Evolutionary conservation across 2,329 filamentous ascomycete genomes (phyloP).

Genomic region (Malbranchea zuffiana): DNA sequence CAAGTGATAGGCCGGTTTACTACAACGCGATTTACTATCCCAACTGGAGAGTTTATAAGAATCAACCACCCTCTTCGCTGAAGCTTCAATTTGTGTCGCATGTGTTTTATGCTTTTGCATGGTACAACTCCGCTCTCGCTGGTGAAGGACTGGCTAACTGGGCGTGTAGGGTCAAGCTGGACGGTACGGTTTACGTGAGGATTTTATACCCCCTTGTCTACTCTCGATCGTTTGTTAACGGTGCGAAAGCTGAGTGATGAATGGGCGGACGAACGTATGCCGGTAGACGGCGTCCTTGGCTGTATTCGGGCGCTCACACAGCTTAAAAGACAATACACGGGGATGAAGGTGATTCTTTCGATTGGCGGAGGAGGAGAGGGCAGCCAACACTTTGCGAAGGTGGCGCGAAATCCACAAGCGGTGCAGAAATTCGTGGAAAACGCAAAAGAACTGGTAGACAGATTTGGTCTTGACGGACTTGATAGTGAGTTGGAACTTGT

Average conservation of each 20-base stretch:
- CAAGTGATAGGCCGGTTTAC: conserved; percentile 31
- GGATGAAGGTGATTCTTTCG: conserved; percentile 65
- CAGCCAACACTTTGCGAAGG: conserved; percentile 54
- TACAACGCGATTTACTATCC: conserved; percentile 74
- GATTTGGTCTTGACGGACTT: conserved; percentile 62
- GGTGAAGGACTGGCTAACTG: background rate
- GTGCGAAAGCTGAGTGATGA: conserved; percentile 61
- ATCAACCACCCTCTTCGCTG: conserved; percentile 61
- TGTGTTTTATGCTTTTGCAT: conserved; percentile 73
- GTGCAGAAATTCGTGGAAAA: conserved; percentile 62
- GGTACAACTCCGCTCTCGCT: conserved; percentile 25
- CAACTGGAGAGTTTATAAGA: conserved; percentile 63
- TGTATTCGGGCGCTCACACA: conserved; percentile 63
- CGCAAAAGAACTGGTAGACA: conserved; percentile 55
- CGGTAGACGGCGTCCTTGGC: conserved; percentile 59
- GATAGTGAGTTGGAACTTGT: conserved; percentile 49
- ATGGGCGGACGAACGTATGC: conserved; percentile 61
- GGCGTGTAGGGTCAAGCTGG: conserved; percentile 48
- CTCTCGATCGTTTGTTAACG: conserved; percentile 4
- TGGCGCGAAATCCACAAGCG: conserved; percentile 50
- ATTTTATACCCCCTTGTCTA: conserved; percentile 25
- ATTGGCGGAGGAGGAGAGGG: conserved; percentile 58
- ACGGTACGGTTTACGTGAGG: conserved; percentile 66
- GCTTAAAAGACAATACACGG: conserved; percentile 58
- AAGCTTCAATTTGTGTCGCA: conserved; percentile 69